Evolutionary conservation across 257 asterid species (phyloP), one percentile per base, ranked within the genome.

Genomic region (Eucommia ulmoides): DNA sequence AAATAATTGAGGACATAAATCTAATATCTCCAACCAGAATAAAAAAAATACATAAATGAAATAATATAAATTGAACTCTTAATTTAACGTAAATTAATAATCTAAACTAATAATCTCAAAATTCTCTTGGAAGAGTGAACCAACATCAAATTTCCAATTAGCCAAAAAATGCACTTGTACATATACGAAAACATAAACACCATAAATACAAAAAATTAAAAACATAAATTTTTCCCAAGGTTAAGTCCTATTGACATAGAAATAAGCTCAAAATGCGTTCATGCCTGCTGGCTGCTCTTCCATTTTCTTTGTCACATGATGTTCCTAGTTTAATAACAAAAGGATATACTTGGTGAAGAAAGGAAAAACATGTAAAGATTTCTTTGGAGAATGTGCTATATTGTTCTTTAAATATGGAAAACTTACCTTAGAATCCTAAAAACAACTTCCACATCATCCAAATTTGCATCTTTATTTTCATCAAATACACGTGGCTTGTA

Each of bases 391-490:
- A 23, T 11, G 1, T 17, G 24, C 22, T 44, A 15, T 20, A 47
- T 20, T 15, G 59, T 41, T 47, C 25, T 19, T 17, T 58, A 19
- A 42, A 52, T 55, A 59, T 33, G 22, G 44, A 10, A 45, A 50
- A 55, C 70, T 59, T 58, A 84, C 97, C 84, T 75, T 83, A 21
- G 80, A 80, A 70, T 82, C 96, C 73, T 74, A 55, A 89, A 89
- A 51, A 82, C 94, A 17, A 94, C 96, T 73, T 89, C 97, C 44
- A 89, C 97, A 35, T 89, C 97, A 59, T 84, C 97, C 74, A 89
- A 69, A 61, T 73, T 82, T 9, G 77, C 41, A 33, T 77, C 84
- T 71, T 85, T 88, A 66, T 78, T 82, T 72, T 82, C 93, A 10
- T 78, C 64, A 63, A 89, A 89, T 6, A 80, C 74, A 33, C 96